Base-by-base conservation (phyloP, 345 rosid genomes). In the Acer saccharum region DNA sequence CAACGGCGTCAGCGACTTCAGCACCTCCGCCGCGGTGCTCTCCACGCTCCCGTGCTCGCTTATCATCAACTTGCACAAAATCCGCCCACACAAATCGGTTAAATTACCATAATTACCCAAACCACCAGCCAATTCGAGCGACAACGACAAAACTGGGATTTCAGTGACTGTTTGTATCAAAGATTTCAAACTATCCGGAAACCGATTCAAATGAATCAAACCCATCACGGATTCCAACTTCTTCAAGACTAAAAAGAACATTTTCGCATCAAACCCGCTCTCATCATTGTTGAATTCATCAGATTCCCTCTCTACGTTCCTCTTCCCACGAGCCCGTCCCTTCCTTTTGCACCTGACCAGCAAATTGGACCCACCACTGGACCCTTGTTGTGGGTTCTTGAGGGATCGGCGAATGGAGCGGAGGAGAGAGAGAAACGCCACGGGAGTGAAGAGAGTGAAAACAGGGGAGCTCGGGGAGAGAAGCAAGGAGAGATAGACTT, bases 171-270 rank as follows among this genome's bases (percentile, higher is more conserved):
- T 87, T 50, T 91, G 97, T 71, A 93, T 85, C 83, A 95, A 65
- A 65, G 92, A 90, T 84, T 90, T 92, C 79, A 91, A 87, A 78
- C 88, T 78, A 86, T 93, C 98, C 0, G 97, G 95, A 80, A 93
- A 95, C 75, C 97, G 85, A 67, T 90, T 87, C 79, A 93, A 83
- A 74, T 92, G 95, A 84, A 95, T 85, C 82, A 90, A 86, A 76
- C 84, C 84, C 82, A 90, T 75, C 55, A 87, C 97, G 10, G 80
- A 81, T 21, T 77, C 89, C 75, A 93, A 81, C 71, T 62, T 80
- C 75, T 91, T 92, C 8, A 91, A 39, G 66, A 91, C 91, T 52
- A 72, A 14, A 39, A 82, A 82, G 23, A 90, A 71, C 76, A 84
- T 23, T 62, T 78, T 89, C 32, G 67, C 69, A 77, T 91, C 90